Percentiles rank a stretch among this genome's conserved stretches.
These are phyloP conservation scores for Trichosanthes cucumerina DNA, from an alignment of 306 rosid genomes.

Conservation along the genomic window DNA sequence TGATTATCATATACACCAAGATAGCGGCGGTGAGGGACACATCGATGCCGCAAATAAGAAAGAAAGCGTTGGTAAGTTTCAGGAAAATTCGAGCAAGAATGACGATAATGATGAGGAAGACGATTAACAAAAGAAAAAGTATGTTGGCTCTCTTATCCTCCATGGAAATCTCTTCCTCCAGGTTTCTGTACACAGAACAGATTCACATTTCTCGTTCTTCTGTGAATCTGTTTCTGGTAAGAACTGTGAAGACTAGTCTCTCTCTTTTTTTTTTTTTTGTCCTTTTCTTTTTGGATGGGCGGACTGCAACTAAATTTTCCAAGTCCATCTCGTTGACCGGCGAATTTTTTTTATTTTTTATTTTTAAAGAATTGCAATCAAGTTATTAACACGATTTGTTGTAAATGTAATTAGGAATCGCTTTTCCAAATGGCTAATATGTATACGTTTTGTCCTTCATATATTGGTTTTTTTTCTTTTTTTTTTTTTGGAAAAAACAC, in stretches of 20 bases:
- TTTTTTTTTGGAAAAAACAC: no score
- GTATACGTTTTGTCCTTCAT: no score
- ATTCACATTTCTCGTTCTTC: neutral
- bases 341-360: neutral
- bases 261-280: neutral
- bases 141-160: constrained; percentile 56
- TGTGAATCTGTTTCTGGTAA: neutral
- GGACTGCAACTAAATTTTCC: neutral
- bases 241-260: neutral
- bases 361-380: neutral
- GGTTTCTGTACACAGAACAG: neutral
- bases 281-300: neutral
- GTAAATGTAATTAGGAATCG: no score
- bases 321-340: constrained; percentile 1
- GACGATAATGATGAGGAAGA: constrained; percentile 32
- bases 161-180: constrained; percentile 24
- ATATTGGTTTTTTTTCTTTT: no score
- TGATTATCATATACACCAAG: constrained; percentile 39
- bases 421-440: no score
- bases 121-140: constrained; percentile 26
- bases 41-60: constrained; percentile 57
- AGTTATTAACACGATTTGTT: no score
- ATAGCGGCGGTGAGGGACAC: constrained; percentile 46
- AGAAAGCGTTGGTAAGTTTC: constrained; percentile 46
- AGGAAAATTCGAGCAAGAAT: constrained; percentile 35